Conservation (phyloP, 164 flowering plant genomes). For the Nymphaea colorata region DNA sequence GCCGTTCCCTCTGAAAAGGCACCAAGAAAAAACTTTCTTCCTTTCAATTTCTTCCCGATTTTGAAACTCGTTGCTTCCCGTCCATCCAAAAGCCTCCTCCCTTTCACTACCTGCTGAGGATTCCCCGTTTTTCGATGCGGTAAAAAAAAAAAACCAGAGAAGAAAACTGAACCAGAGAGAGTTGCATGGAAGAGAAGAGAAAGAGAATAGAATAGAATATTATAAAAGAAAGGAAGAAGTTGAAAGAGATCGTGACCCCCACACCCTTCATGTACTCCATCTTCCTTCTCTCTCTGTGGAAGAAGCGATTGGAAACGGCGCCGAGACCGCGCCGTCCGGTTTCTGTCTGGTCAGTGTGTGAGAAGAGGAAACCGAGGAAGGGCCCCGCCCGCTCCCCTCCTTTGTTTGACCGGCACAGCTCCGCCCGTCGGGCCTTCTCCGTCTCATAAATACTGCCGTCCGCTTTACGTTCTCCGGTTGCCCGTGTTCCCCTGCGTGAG, state of each 20-base stretch:
- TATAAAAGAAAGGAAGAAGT: neutral
- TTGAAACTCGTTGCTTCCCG: neutral
- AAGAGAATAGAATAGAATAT: neutral
- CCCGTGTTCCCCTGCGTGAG: no score
- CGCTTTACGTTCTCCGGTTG: no score
- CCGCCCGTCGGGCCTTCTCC: neutral
- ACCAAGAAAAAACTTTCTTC: neutral
- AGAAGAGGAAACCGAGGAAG: neutral
- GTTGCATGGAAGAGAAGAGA: no score
- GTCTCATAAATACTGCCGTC: no score
- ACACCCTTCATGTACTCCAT: neutral
- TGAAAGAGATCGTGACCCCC: neutral
- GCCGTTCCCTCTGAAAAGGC: slow-evolving; percentile 19
- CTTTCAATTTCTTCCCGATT: neutral
- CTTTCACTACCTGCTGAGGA: neutral
- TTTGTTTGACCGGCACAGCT: neutral
- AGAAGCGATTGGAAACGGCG: slow-evolving; percentile 42
- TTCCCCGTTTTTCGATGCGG: no score
- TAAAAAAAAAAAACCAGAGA: no score
- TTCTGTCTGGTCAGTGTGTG: slow-evolving; percentile 38
- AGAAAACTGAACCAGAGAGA: no score
- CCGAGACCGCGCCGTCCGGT: slow-evolving; percentile 67
- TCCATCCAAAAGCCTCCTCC: neutral
- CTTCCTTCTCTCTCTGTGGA: neutral
- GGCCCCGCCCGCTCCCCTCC: neutral